Conservation (phyloP, 495 filamentous ascomycete species). For the Thermochaetoides thermophila region DNA sequence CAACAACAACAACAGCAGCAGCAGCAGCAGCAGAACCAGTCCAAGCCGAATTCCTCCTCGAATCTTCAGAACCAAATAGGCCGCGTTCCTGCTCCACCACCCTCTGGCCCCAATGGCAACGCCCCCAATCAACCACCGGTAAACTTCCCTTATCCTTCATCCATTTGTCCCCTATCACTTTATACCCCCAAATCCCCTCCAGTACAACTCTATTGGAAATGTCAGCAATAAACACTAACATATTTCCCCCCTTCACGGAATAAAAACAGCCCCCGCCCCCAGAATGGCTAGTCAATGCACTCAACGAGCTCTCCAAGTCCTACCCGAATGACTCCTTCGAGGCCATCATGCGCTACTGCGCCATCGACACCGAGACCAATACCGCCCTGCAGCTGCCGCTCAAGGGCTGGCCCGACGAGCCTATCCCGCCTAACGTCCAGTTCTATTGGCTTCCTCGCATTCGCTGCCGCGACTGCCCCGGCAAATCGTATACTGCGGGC, state of each 20-base stretch:
- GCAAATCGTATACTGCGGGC: constrained; percentile 81
- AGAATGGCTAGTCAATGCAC: constrained; percentile 56
- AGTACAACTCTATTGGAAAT: too few relatives aligned
- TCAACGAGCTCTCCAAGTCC: constrained; percentile 43
- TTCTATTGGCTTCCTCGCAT: constrained; percentile 74
- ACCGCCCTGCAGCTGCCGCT: constrained; percentile 33
- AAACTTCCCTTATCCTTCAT: constrained; percentile 23
- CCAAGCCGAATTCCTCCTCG: constrained; percentile 18
- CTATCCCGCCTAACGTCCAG: constrained; percentile 41
- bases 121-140: constrained; percentile 35
- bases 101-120: constrained; percentile 38
- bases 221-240: constrained; percentile 1
- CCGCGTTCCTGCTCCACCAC: constrained; percentile 49
- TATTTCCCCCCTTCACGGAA: too few relatives aligned
- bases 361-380: constrained; percentile 53
- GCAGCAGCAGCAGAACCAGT: too few relatives aligned
- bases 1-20: too few relatives aligned
- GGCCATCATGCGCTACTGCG: constrained; percentile 70
- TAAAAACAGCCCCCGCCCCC: constrained; percentile 66
- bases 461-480: constrained; percentile 78
- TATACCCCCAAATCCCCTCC: too few relatives aligned
- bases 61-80: constrained; percentile 40
- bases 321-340: constrained; percentile 75
- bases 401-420: constrained; percentile 29
- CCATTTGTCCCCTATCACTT: neutral